phyloP scores from a whole-genome alignment of 106 monocot genomes.

The Apostasia shenzhenica region DNA sequence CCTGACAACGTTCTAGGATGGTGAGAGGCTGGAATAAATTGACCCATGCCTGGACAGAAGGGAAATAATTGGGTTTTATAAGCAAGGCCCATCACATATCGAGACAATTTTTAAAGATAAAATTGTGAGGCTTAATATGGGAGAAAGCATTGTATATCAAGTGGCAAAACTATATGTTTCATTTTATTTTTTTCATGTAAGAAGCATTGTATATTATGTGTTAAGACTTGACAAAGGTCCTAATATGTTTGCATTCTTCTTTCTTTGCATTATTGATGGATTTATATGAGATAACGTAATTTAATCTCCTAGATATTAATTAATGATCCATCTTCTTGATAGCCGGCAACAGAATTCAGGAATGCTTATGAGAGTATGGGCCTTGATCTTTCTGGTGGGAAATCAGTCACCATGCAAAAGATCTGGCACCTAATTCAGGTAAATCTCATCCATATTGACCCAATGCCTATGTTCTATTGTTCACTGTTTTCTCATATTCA shows the following conservation, averaged over 20 bases:
- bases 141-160: no score
- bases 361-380: constrained; percentile 67
- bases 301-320: constrained; percentile 3
- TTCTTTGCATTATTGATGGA: background rate
- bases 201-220: no score
- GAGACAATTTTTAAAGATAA: no score
- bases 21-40: no score
- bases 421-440: constrained; percentile 98
- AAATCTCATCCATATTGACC: constrained; percentile 2
- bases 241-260: background rate
- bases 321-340: constrained; percentile 14
- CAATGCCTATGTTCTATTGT: background rate
- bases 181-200: no score
- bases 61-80: no score
- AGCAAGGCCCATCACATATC: no score
- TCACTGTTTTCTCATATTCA: background rate
- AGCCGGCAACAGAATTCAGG: constrained; percentile 82
- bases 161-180: no score
- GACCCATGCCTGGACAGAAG: no score
- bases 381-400: constrained; percentile 45
- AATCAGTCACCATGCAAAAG: constrained; percentile 92
- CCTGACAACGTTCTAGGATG: no score
- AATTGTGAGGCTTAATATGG: no score
- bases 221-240: no score
- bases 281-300: background rate